Percentiles rank a stretch among this genome's conserved stretches.
phyloP scores from a whole-genome alignment of 2,329 filamentous ascomycete genomes.

The Curvularia hawaiiensis region DNA sequence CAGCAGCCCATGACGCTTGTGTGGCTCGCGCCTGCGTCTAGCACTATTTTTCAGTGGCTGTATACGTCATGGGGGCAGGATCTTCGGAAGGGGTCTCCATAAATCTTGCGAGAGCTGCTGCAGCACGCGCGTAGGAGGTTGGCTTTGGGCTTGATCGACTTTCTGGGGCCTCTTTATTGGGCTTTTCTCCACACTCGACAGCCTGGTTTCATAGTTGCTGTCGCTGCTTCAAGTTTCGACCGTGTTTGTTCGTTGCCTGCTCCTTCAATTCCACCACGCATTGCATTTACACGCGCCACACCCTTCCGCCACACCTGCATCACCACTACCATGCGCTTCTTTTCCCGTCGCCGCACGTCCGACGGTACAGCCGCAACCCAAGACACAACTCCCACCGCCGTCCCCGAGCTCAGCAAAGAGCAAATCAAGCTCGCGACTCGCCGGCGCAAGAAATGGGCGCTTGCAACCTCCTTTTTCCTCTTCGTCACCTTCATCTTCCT shows the following conservation, averaged over 20 bases:
- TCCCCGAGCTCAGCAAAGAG: slow-evolving; percentile 40
- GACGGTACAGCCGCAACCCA: slow-evolving; percentile 20
- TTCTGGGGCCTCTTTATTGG: background rate
- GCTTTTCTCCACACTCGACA: slow-evolving; percentile 1
- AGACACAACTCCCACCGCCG: slow-evolving; percentile 22
- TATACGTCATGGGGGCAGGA: slow-evolving; percentile 32
- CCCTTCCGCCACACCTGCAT: background rate
- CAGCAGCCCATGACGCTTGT: slow-evolving; percentile 12
- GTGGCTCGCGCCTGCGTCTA: slow-evolving; percentile 8
- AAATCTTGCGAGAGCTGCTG: slow-evolving; percentile 27
- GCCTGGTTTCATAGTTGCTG: slow-evolving; percentile 8
- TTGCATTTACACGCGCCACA: background rate
- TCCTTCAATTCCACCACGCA: background rate
- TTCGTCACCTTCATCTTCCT: slow-evolving; percentile 77
- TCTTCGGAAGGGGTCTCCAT: slow-evolving; percentile 24
- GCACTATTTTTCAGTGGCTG: slow-evolving; percentile 10
- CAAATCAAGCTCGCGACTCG: slow-evolving; percentile 50
- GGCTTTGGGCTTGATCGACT: slow-evolving; percentile 8
- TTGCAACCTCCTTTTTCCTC: slow-evolving; percentile 71
- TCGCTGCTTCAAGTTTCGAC: background rate
- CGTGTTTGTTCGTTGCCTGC: background rate
- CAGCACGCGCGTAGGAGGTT: slow-evolving; percentile 30
- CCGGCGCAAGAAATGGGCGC: slow-evolving; percentile 64
- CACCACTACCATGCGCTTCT: slow-evolving; percentile 26
- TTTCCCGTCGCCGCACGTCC: slow-evolving; percentile 28